Evolutionary conservation across 441 rosid genomes (phyloP).

Genomic region (Jatropha multifida): DNA sequence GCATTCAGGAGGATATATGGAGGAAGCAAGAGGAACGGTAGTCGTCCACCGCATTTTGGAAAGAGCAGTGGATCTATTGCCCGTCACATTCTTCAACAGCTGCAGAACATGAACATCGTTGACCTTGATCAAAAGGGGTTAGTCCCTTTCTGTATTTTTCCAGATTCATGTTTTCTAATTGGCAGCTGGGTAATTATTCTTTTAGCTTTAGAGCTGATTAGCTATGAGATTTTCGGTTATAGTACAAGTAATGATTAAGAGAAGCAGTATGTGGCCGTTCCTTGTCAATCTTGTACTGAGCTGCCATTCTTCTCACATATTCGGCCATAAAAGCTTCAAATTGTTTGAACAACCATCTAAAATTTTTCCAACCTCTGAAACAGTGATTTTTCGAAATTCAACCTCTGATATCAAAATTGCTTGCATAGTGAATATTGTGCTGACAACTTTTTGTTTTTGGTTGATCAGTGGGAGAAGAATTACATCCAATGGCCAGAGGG

Average conservation of each 20-base stretch:
- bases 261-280: too few species aligned
- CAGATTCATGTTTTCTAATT: not conserved
- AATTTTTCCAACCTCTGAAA: too few species aligned
- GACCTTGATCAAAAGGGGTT: constrained; percentile 78
- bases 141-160: constrained; percentile 20
- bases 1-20: constrained; percentile 89
- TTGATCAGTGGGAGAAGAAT: constrained; percentile 63
- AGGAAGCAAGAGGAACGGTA: constrained; percentile 91
- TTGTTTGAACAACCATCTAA: too few species aligned
- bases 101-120: constrained; percentile 64
- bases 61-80: constrained; percentile 84
- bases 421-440: not conserved
- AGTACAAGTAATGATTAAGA: not conserved
- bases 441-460: not conserved
- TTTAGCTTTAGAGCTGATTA: not conserved
- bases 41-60: constrained; percentile 96
- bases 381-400: too few species aligned
- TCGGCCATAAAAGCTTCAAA: too few species aligned
- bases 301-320: too few species aligned
- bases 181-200: not conserved
- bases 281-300: too few species aligned
- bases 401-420: not conserved
- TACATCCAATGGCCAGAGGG: constrained; percentile 74
- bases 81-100: constrained; percentile 81
- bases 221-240: not conserved